These are phyloP conservation scores for Ophiosphaerella herpotricha DNA, from an alignment of 2,329 filamentous ascomycete genomes.

Conservation along the genomic window DNA sequence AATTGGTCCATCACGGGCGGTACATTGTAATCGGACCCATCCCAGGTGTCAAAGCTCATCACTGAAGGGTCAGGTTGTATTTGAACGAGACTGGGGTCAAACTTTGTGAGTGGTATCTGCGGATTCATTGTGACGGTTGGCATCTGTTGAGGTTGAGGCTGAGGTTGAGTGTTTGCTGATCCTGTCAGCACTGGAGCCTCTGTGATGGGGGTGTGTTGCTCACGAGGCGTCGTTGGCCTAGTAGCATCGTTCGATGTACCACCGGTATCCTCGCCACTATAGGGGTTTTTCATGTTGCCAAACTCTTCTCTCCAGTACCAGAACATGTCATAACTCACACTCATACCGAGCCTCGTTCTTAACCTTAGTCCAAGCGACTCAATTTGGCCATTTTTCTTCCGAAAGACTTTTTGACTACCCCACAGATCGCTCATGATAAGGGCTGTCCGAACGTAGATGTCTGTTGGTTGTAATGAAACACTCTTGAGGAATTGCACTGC, in stretches of 20 bases:
- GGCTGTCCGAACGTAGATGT: conserved; percentile 35
- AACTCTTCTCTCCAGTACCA: conserved; percentile 48
- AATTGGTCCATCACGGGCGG: conserved; percentile 42
- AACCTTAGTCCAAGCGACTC: conserved; percentile 40
- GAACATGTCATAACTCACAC: conserved; percentile 46
- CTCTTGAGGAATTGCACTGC: conserved; percentile 38
- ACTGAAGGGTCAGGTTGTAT: conserved; percentile 23
- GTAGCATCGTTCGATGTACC: conserved; percentile 24
- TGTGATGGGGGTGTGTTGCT: conserved; percentile 8
- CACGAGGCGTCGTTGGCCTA: conserved; percentile 37
- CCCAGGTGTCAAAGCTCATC: conserved; percentile 35
- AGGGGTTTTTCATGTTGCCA: conserved; percentile 43
- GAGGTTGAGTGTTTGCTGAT: conserved; percentile 21
- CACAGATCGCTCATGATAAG: conserved; percentile 43
- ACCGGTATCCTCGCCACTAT: conserved; percentile 37
- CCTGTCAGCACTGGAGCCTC: conserved; percentile 11
- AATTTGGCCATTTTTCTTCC: conserved; percentile 35
- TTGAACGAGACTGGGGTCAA: conserved; percentile 31
- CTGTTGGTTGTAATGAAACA: conserved; percentile 40
- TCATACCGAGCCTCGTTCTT: conserved; percentile 43
- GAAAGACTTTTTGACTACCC: conserved; percentile 40
- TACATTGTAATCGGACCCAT: conserved; percentile 33
- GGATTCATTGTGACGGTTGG: conserved; percentile 18
- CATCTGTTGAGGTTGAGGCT: conserved; percentile 19
- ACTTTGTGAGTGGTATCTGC: conserved; percentile 29